phyloP scores from a whole-genome alignment of 768 basidiomycete species.

The Porphyrellus cyaneotinctus region DNA sequence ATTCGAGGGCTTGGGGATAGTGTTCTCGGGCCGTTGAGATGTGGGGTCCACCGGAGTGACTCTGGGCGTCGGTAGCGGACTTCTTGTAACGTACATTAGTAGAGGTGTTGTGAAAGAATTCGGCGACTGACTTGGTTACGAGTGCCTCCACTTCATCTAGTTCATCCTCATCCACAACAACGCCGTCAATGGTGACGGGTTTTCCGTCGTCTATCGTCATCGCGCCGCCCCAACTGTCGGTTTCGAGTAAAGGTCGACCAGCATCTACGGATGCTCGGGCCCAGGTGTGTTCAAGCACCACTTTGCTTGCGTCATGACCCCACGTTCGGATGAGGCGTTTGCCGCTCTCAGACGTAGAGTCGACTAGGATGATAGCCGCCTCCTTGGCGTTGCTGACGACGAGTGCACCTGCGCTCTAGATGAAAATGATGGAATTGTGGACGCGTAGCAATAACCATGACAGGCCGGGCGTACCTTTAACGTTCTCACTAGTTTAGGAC shows the following conservation, averaged over 20 bases:
- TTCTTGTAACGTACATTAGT: conserved; percentile 39
- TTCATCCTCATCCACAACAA: conserved; percentile 35
- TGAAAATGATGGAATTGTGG: conserved; percentile 5
- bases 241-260: conserved; percentile 41
- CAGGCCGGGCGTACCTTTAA: conserved; percentile 39
- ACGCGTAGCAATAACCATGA: background rate
- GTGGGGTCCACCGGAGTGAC: conserved; percentile 44
- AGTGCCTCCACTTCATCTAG: conserved; percentile 36
- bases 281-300: conserved; percentile 55
- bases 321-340: conserved; percentile 56
- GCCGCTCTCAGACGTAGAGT: conserved; percentile 48
- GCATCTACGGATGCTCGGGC: conserved; percentile 41
- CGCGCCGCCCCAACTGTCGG: conserved; percentile 52
- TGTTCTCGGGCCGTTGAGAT: conserved; percentile 9
- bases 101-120: conserved; percentile 8
- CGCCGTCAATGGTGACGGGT: conserved; percentile 31
- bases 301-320: conserved; percentile 44
- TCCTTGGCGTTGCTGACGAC: conserved; percentile 48
- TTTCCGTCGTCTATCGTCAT: conserved; percentile 32
- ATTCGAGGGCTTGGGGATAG: background rate
- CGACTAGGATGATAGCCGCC: conserved; percentile 58
- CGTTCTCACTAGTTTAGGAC: conserved; percentile 49
- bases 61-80: conserved; percentile 59
- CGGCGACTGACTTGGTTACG: conserved; percentile 42
- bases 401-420: conserved; percentile 52